phyloP scores from a whole-genome alignment of 805 yeast genomes.

The Vanderwaltozyma polyspora region DNA sequence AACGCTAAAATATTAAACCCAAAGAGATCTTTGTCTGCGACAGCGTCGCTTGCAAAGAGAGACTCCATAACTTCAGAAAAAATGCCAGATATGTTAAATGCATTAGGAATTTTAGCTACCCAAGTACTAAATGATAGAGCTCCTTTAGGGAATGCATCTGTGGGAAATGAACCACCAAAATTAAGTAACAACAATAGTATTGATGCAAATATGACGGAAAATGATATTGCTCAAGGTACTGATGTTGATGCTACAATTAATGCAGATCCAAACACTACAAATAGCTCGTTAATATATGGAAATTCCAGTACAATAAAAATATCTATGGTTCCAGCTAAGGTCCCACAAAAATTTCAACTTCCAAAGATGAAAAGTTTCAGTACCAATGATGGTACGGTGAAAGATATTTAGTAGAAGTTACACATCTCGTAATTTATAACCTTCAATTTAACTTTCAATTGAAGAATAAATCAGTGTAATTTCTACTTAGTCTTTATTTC shows the following conservation, averaged over 20 bases:
- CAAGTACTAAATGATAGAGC: constrained; percentile 34
- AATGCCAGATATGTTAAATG: constrained; percentile 30
- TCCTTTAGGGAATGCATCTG: background rate
- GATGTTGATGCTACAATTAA: background rate
- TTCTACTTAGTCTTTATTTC: too few species aligned
- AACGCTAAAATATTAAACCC: background rate
- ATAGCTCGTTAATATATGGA: too few species aligned
- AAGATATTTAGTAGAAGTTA: constrained; percentile 10
- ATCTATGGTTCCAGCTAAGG: background rate
- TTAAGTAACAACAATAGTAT: constrained; percentile 1
- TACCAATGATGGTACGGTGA: constrained; percentile 17
- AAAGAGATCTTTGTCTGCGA: background rate
- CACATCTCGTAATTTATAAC: too few species aligned
- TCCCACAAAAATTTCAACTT: constrained; percentile 1
- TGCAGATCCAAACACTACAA: background rate
- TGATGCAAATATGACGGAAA: constrained; percentile 10
- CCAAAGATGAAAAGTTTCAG: constrained; percentile 23
- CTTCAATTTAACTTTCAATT: background rate
- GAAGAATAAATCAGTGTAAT: background rate
- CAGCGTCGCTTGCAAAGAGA: background rate
- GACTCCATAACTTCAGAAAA: background rate
- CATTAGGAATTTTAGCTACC: constrained; percentile 44
- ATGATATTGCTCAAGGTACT: constrained; percentile 4
- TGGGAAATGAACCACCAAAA: constrained; percentile 5
- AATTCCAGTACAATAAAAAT: too few species aligned